These are phyloP conservation scores for Prunus padus DNA, from an alignment of 306 rosid species.

Conservation along the genomic window DNA sequence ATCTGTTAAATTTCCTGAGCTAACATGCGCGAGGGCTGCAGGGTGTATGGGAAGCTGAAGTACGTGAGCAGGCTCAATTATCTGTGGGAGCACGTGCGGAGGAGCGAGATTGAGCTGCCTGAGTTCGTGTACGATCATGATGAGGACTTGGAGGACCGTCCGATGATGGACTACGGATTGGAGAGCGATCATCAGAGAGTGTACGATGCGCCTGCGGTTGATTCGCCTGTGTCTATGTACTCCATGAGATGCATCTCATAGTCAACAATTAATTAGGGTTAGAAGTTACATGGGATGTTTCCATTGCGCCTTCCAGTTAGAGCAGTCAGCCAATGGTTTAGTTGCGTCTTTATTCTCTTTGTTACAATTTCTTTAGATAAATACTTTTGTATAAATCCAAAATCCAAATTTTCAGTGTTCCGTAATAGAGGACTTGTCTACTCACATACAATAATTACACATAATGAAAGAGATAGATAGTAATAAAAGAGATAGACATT, in stretches of 20 bases:
- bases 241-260: conserved; percentile 95
- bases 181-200: conserved; percentile 90
- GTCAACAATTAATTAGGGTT: not conserved
- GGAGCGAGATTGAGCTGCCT: conserved; percentile 75
- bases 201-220: conserved; percentile 56
- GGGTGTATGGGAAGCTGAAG: conserved; percentile 75
- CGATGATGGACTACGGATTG: conserved; percentile 87
- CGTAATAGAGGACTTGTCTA: too few relatives aligned
- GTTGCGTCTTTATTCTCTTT: not conserved
- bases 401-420: too few relatives aligned
- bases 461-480: too few relatives aligned
- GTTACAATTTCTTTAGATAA: not conserved
- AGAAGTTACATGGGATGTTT: not conserved
- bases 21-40: conserved; percentile 38
- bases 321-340: not conserved
- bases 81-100: conserved; percentile 77
- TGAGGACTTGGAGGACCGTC: conserved; percentile 89
- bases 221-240: conserved; percentile 60
- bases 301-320: not conserved
- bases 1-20: not conserved
- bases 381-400: too few relatives aligned
- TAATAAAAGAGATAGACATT: too few relatives aligned
- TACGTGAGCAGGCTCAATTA: conserved; percentile 76
- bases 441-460: too few relatives aligned
- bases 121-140: conserved; percentile 86